Evolutionary conservation across 2,329 filamentous ascomycete species (phyloP).

Genomic region (Mycosphaerella sp.): DNA sequence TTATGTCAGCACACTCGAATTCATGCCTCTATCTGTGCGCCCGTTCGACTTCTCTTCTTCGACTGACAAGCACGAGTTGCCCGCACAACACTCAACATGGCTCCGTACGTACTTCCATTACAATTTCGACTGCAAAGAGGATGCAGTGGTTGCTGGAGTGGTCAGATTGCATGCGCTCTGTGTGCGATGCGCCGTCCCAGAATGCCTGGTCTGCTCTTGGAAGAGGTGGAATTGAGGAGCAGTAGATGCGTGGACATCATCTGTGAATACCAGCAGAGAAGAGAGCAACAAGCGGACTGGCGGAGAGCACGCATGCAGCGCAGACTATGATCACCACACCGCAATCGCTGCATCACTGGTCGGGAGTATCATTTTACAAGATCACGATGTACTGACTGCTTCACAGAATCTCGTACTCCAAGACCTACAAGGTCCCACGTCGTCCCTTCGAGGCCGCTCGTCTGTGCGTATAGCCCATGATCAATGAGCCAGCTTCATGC

Average conservation of each 20-base stretch:
- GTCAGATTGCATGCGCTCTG: background rate
- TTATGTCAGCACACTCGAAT: too few species aligned
- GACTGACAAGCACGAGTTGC: constrained; percentile 11
- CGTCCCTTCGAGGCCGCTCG: constrained; percentile 99
- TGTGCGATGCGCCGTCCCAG: background rate
- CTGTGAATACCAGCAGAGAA: background rate
- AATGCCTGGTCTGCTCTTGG: constrained; percentile 1
- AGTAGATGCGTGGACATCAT: background rate
- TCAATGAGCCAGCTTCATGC: constrained; percentile 98
- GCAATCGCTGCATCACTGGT: background rate
- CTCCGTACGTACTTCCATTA: constrained; percentile 19
- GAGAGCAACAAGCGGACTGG: background rate
- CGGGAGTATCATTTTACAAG: background rate
- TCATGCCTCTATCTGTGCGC: too few species aligned
- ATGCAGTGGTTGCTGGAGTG: constrained; percentile 4
- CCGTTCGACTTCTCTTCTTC: constrained; percentile 1
- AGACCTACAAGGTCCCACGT: constrained; percentile 99
- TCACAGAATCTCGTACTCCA: constrained; percentile 68
- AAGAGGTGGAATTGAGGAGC: background rate
- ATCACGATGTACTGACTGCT: constrained; percentile 17
- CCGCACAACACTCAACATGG: constrained; percentile 21
- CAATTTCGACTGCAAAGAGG: constrained; percentile 2
- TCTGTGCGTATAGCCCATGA: constrained; percentile 85
- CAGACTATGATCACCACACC: background rate
- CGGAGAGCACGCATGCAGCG: background rate